Evolutionary conservation across 140 eudicot genomes (phyloP), one percentile per base, ranked within the genome.

Genomic region (Senecio squalidus): DNA sequence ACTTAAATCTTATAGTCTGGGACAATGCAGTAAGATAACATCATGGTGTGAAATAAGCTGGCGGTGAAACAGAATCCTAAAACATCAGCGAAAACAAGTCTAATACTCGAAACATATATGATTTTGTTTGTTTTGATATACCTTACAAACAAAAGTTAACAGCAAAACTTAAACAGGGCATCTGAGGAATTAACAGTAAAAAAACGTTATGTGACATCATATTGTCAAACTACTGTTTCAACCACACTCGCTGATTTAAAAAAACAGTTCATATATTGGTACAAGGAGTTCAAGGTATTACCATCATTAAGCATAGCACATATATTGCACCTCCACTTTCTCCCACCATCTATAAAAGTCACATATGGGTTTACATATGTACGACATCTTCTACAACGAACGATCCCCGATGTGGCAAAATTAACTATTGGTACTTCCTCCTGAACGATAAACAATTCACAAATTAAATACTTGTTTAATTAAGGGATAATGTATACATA

Each of bases 351-450:
- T 43, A 91, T 76, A 62, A 92, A 92, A 57, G 96, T 79, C 66
- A 92, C 96, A 38, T 78, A 92, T 15, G 98, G 98, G 76, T 92
- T 92, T 58, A 92, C 89, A 69, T 92, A 92, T 36, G 96, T 92
- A 67, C 98, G 98, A 39, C 98, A 92, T 73, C 98, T 84, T 81
- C 96, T 86, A 76, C 98, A 92, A n/a, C 98, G 92, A 70, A 86
- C 72, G 10, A 92, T 92, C 15, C 98, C 98, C 31, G 81, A 82
- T 30, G 96, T 71, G 49, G 79, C 95, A 82, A 92, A 92, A 79
- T 92, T 87, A 73, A 92, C 92, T 21, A 87, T 47, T 6, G 98
- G 96, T 43, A 92, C 98, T 75, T 92, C 98, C 83, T 92, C 98
- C 98, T 92, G 84, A 39, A 72, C 53, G 46, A 38, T 55, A 20